Percentiles rank a stretch among this genome's conserved stretches.
phyloP scores from a whole-genome alignment of 768 basidiomycete species.

The Suillus lakei region DNA sequence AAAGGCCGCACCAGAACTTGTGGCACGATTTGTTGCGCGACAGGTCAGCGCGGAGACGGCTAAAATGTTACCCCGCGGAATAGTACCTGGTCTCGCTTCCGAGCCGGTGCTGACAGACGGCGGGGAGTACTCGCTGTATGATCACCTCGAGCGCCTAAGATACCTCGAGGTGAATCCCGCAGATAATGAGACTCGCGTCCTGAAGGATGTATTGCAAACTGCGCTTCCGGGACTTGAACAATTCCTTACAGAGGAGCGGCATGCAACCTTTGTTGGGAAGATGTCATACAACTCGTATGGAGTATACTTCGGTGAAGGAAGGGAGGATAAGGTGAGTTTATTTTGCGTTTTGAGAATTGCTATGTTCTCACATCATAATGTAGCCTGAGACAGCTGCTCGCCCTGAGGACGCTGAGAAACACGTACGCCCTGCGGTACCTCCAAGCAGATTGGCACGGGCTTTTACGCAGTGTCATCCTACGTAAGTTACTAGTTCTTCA shows the following conservation, averaged over 20 bases:
- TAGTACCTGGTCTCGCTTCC: constrained; percentile 22
- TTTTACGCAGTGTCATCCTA: constrained; percentile 81
- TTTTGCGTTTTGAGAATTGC: neutral
- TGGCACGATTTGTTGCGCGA: constrained; percentile 73
- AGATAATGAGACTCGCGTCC: constrained; percentile 52
- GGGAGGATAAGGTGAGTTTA: constrained; percentile 67
- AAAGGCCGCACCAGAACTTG: constrained; percentile 56
- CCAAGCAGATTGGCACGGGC: constrained; percentile 75
- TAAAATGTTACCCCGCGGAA: constrained; percentile 48
- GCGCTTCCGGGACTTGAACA: constrained; percentile 76
- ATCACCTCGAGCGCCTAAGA: constrained; percentile 78
- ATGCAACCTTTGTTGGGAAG: constrained; percentile 65
- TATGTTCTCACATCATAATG: constrained; percentile 8
- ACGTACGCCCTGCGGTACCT: constrained; percentile 77
- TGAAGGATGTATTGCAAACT: constrained; percentile 58
- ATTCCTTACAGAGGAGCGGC: constrained; percentile 67
- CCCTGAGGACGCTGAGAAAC: constrained; percentile 76
- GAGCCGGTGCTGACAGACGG: constrained; percentile 42
- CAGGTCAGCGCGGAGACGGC: constrained; percentile 69
- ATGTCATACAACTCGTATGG: constrained; percentile 82
- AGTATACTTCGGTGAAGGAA: constrained; percentile 66
- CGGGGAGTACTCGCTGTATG: constrained; percentile 65
- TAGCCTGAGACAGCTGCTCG: constrained; percentile 59
- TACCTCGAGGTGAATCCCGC: constrained; percentile 60
- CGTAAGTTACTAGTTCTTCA: constrained; percentile 37